phyloP scores from a whole-genome alignment of 306 rosid species.

The Vigna reflexopilosa region DNA sequence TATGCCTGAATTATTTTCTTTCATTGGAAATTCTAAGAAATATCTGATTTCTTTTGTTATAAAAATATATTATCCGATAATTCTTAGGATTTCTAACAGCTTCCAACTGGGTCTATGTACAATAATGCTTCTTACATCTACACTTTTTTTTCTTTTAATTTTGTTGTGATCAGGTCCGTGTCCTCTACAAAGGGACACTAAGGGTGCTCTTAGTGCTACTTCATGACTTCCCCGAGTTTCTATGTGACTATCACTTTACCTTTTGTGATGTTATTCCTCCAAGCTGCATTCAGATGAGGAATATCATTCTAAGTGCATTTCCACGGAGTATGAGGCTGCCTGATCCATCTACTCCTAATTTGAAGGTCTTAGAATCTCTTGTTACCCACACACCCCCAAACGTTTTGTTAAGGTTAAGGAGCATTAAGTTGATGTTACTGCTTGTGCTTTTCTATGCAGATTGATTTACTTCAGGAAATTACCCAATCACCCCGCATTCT shows the following conservation, averaged over 20 bases:
- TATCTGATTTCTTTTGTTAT: background rate
- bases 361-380: constrained; percentile 64
- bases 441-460: constrained; percentile 58
- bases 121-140: background rate
- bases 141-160: background rate
- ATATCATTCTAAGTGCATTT: constrained; percentile 95
- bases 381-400: background rate
- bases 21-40: too few relatives aligned
- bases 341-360: constrained; percentile 91
- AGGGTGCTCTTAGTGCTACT: constrained; percentile 96
- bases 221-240: constrained; percentile 96
- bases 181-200: constrained; percentile 93
- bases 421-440: constrained; percentile 19
- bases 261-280: constrained; percentile 98
- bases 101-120: background rate
- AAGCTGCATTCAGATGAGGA: constrained; percentile 97
- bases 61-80: too few relatives aligned
- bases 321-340: constrained; percentile 99
- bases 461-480: constrained; percentile 93
- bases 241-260: constrained; percentile 95
- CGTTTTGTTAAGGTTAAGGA: background rate
- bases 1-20: constrained; percentile 29
- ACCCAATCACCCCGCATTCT: constrained; percentile 87
- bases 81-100: background rate
- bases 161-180: constrained; percentile 64